Evolutionary conservation across 805 yeast genomes (phyloP).

Genomic region (Suhomyces faveliae): DNA sequence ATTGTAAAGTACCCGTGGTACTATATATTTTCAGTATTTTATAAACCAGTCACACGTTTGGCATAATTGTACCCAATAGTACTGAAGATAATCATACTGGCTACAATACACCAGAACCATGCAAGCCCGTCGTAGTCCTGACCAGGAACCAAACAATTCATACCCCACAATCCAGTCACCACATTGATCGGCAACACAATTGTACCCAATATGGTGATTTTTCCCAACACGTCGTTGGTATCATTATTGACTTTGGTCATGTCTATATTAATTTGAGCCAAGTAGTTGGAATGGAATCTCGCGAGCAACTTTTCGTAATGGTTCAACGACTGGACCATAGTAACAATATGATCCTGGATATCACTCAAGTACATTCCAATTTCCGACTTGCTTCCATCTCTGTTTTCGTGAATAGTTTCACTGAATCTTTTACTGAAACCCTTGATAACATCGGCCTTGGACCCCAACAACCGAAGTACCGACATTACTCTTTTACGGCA

Average conservation of each 20-base stretch:
- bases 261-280: constrained; percentile 95
- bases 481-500: constrained; percentile 94
- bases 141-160: constrained; percentile 97
- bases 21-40: no score
- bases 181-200: constrained; percentile 93
- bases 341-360: constrained; percentile 95
- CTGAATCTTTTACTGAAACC: constrained; percentile 91
- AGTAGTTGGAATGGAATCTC: constrained; percentile 91
- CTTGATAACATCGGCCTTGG: constrained; percentile 96
- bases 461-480: constrained; percentile 75
- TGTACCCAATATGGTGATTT: constrained; percentile 90
- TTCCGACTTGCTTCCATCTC: constrained; percentile 40
- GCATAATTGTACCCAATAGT: constrained; percentile 41
- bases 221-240: constrained; percentile 93
- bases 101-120: constrained; percentile 43
- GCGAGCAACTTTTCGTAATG: constrained; percentile 94
- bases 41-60: constrained; percentile 38
- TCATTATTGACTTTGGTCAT: constrained; percentile 97
- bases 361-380: constrained; percentile 95
- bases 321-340: constrained; percentile 93
- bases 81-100: constrained; percentile 35
- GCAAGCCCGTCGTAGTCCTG: constrained; percentile 49
- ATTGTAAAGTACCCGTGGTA: no score
- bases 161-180: constrained; percentile 97
- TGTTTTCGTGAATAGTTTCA: constrained; percentile 43